Evolutionary conservation across 176 grass and related monocot species (phyloP).

Genomic region (Chrysopogon serrulatus): DNA sequence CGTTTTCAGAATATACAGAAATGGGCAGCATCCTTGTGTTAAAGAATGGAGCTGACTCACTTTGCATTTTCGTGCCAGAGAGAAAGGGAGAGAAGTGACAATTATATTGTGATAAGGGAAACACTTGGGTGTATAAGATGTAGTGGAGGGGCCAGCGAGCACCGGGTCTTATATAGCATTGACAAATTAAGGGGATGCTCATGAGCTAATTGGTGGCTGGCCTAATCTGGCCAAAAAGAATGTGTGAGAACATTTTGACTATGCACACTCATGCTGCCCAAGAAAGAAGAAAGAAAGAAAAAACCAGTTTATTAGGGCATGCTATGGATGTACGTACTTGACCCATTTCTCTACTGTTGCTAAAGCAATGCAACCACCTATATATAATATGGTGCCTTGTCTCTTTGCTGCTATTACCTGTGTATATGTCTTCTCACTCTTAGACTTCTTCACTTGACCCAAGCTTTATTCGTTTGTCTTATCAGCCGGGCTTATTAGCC

Average conservation of each 20-base stretch:
- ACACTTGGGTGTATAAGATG: not conserved
- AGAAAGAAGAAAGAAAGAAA: slow-evolving; percentile 29
- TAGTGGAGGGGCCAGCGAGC: slow-evolving; percentile 25
- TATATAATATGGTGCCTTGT: too few species aligned
- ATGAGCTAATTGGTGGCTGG: slow-evolving; percentile 30
- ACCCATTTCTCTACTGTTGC: slow-evolving; percentile 7
- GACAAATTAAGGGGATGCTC: slow-evolving; percentile 28
- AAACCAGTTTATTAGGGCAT: not conserved
- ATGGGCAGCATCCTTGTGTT: not conserved
- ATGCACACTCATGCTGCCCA: slow-evolving; percentile 22
- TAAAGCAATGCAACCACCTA: too few species aligned
- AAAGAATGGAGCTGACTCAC: not conserved
- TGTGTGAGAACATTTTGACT: slow-evolving; percentile 32
- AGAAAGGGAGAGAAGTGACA: not conserved
- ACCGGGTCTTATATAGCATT: slow-evolving; percentile 39
- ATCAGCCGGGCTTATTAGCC: too few species aligned
- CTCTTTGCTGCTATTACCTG: not conserved
- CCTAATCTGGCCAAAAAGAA: slow-evolving; percentile 26
- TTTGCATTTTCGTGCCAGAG: not conserved
- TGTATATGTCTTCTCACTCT: not conserved
- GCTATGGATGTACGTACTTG: slow-evolving; percentile 1
- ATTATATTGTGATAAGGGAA: slow-evolving; percentile 24
- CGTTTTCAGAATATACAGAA: not conserved
- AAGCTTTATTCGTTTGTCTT: too few species aligned
- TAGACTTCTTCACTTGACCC: too few species aligned